Evolutionary conservation across 257 asterid genomes (phyloP), one percentile per base, ranked within the genome.

Genomic region (Thymus quinquecostatus): DNA sequence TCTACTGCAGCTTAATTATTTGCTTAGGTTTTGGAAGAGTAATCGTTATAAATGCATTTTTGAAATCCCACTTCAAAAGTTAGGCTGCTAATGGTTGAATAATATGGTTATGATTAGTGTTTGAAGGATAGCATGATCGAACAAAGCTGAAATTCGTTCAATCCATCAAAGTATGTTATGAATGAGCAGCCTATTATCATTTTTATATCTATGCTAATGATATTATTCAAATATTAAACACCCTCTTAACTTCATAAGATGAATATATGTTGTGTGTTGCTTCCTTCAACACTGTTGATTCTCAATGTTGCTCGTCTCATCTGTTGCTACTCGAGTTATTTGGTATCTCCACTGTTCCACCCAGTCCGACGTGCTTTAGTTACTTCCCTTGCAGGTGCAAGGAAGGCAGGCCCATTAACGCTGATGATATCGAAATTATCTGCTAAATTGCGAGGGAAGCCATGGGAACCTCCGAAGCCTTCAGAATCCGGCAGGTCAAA

Each of bases 391-490:
- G 78, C 90, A 86, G 95, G 80, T 43, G 71, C 75, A 40, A 88
- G 76, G 75, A 83, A 75, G 68, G 62, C 65, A 12, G 83, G 94
- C 13, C 93, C 74, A 4, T 60, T 89, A 79, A 74, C 76, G 4
- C 40, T 72, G 67, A 74, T 89, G 82, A 80, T 89, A 49, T 79
- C 89, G 36, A 89, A 82, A 67, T 49, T 87, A 68, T 87, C 63
- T 2, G 91, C 87, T 60, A 94, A 85, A 75, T 69, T 87, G 74
- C 82, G 79, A 72, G 90, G 97, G 61, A 85, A 82, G 80, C 76
- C 84, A 10, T 54, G 73, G 82, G 88, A 88, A 58, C 83, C 85
- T 53, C 87, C 85, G 12, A 48, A 59, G 38, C 66, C 73, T 61
- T 68, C 85, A 4, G 60, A 90, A 8, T 43, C 88, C 2, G 51